A percentile compares a stretch with the other conserved stretches of the same genome.
phyloP scores from a whole-genome alignment of 2,329 filamentous ascomycete genomes.

The Phyllosticta paracitricarpa region DNA sequence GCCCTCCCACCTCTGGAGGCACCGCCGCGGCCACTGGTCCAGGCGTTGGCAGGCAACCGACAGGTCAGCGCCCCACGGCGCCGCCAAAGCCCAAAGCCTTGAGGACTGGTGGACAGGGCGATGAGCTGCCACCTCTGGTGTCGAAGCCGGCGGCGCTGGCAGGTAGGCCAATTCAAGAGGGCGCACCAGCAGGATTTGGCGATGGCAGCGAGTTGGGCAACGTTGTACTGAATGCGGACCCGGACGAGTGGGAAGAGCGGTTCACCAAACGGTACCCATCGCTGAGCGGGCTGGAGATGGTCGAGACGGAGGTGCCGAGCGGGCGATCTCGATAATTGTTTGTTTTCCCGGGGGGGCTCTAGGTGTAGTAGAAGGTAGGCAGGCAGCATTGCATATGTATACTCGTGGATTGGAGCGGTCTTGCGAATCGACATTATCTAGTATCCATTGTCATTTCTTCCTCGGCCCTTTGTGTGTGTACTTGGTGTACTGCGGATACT shows the following conservation, averaged over 20 bases:
- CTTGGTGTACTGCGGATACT: not conserved
- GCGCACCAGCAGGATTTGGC: not conserved
- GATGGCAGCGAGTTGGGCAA: not conserved
- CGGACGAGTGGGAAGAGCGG: constrained; percentile 57
- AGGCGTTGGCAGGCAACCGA: not conserved
- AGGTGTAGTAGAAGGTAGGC: not conserved
- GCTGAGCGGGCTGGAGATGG: constrained; percentile 75
- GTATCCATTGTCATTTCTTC: not conserved
- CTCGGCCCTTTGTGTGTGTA: not conserved
- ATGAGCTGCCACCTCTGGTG: constrained; percentile 17
- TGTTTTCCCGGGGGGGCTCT: not conserved
- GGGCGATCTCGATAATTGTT: not conserved
- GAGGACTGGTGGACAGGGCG: constrained; percentile 33
- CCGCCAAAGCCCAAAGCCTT: constrained; percentile 54
- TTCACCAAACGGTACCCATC: constrained; percentile 85
- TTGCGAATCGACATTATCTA: not conserved
- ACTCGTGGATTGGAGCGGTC: not conserved
- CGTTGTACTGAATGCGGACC: constrained; percentile 17
- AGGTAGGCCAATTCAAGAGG: not conserved
- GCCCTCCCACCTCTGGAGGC: not conserved
- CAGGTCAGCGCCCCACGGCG: constrained; percentile 32
- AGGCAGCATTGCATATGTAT: not conserved
- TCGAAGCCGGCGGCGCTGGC: constrained; percentile 2
- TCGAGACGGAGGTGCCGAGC: constrained; percentile 52
- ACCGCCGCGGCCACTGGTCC: constrained; percentile 18